Evolutionary conservation across 768 basidiomycete genomes (phyloP).

Genomic region (Auriscalpium orientale): DNA sequence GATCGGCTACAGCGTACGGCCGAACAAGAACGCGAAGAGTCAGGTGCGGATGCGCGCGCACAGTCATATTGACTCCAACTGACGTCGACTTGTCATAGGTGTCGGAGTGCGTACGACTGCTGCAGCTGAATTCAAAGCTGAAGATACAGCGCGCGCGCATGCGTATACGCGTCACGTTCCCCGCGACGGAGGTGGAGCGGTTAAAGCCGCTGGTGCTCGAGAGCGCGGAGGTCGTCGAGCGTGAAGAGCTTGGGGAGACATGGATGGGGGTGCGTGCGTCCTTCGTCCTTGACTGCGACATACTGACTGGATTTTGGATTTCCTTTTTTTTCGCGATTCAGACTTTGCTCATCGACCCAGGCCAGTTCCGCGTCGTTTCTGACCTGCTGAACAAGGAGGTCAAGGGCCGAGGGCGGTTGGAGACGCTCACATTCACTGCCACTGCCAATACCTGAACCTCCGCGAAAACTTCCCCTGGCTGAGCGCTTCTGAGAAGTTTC

Average conservation of each 20-base stretch:
- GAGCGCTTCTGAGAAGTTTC: too few relatives aligned
- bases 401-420: conserved; percentile 80
- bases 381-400: conserved; percentile 88
- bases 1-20: conserved; percentile 85
- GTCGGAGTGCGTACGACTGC: conserved; percentile 76
- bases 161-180: conserved; percentile 80
- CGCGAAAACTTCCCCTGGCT: too few relatives aligned
- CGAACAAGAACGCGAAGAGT: conserved; percentile 86
- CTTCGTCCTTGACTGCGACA: too few relatives aligned
- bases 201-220: conserved; percentile 66
- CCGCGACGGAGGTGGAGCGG: conserved; percentile 52
- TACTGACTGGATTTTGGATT: not conserved
- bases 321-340: conserved; percentile 23
- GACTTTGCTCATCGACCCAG: conserved; percentile 90
- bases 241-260: conserved; percentile 60
- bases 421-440: conserved; percentile 71
- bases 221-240: conserved; percentile 77
- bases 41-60: conserved; percentile 48
- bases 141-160: conserved; percentile 92
- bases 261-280: conserved; percentile 75
- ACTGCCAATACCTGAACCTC: conserved; percentile 30
- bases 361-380: conserved; percentile 81
- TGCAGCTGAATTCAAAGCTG: conserved; percentile 78
- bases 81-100: conserved; percentile 41
- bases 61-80: not conserved